Percentiles rank a stretch among this genome's conserved stretches.
These are phyloP conservation scores for Vaccinium darrowii DNA, from an alignment of 148 eudicot species.

Conservation along the genomic window DNA sequence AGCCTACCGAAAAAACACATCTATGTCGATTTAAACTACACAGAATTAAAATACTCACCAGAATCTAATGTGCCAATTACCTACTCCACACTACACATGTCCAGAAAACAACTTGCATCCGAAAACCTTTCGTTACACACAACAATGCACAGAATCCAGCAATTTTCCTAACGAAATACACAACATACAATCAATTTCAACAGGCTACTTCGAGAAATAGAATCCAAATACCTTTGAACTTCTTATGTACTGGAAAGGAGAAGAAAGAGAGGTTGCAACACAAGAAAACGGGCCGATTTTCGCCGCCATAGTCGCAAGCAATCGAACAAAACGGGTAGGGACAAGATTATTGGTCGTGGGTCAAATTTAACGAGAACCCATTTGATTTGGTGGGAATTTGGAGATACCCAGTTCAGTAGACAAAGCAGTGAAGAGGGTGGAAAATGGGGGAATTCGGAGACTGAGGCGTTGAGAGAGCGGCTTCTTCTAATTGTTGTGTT, in stretches of 20 bases:
- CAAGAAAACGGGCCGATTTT: conserved; percentile 27
- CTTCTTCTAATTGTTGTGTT: neutral
- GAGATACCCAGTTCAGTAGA: conserved; percentile 4
- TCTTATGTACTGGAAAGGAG: conserved; percentile 22
- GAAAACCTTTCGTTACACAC: conserved; percentile 10
- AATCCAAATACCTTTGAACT: conserved; percentile 19
- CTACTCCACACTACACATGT: neutral
- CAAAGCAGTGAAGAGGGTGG: neutral
- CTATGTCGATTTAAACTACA: neutral
- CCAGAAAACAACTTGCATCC: neutral
- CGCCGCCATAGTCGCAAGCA: conserved; percentile 15
- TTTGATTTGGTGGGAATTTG: conserved; percentile 9
- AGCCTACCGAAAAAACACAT: neutral
- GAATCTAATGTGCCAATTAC: neutral
- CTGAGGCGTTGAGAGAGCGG: neutral
- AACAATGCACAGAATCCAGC: neutral
- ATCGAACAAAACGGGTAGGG: neutral
- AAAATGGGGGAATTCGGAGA: neutral
- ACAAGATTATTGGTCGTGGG: neutral
- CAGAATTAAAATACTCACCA: neutral
- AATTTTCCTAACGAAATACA: neutral
- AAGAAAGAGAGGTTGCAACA: conserved; percentile 21
- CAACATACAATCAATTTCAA: conserved; percentile 5
- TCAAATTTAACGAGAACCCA: conserved; percentile 21
- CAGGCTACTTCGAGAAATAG: neutral